Evolutionary conservation across 805 yeast species (phyloP).

Genomic region (Monosporozyma unispora): DNA sequence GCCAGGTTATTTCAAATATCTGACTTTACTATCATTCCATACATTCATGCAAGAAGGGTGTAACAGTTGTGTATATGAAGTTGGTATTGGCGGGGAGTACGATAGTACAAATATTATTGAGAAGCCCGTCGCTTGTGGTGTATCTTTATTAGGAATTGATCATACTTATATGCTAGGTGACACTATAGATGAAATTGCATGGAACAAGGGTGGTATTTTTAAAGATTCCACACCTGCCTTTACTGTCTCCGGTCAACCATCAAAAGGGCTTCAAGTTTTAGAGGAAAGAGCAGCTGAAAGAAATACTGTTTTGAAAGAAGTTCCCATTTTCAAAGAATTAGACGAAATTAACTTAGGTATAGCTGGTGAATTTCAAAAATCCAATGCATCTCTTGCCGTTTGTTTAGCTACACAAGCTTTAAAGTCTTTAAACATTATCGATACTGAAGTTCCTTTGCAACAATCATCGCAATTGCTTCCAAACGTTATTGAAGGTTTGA

Average conservation of each 20-base stretch:
- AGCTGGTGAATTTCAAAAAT: conserved; percentile 74
- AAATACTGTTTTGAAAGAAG: conserved; percentile 41
- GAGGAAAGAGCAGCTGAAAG: conserved; percentile 62
- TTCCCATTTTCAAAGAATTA: conserved; percentile 36
- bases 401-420: conserved; percentile 58
- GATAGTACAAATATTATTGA: conserved; percentile 90
- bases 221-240: conserved; percentile 60
- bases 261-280: conserved; percentile 47
- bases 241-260: conserved; percentile 50
- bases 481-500: conserved; percentile 50
- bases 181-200: conserved; percentile 81
- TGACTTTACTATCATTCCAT: conserved; percentile 86
- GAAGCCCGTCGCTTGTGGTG: conserved; percentile 76
- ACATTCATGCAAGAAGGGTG: conserved; percentile 81
- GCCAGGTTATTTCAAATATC: conserved; percentile 88
- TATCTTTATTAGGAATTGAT: conserved; percentile 82
- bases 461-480: conserved; percentile 34
- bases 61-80: conserved; percentile 92
- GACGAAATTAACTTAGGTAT: conserved; percentile 49
- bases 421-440: conserved; percentile 36
- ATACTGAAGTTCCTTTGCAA: conserved; percentile 14
- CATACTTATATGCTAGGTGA: conserved; percentile 81
- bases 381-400: conserved; percentile 84
- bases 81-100: conserved; percentile 96
- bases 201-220: conserved; percentile 95